phyloP scores from a whole-genome alignment of 2,329 filamentous ascomycete species.

The Calonectria leucothoes region DNA sequence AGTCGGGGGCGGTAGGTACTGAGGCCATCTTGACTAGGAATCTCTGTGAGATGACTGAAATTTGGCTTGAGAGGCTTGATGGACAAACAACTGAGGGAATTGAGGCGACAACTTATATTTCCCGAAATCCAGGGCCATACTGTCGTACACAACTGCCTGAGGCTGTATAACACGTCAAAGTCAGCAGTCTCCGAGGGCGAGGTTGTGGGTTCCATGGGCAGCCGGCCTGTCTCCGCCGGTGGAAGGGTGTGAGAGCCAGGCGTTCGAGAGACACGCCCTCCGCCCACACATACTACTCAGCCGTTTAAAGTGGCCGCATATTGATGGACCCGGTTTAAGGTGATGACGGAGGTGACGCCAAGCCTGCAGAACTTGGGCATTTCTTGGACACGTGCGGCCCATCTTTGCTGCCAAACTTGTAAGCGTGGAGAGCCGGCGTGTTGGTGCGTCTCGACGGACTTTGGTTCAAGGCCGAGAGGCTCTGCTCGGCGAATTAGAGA shows the following conservation, averaged over 20 bases:
- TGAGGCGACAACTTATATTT: slow-evolving; percentile 14
- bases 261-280: slow-evolving; percentile 6
- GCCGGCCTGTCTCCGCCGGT: slow-evolving; percentile 20
- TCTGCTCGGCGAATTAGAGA: slow-evolving; percentile 4
- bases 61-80: slow-evolving; percentile 16
- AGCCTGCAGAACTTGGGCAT: background rate
- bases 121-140: background rate
- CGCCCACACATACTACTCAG: background rate
- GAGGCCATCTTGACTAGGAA: slow-evolving; percentile 37
- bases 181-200: slow-evolving; percentile 9
- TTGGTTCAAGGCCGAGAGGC: slow-evolving; percentile 11
- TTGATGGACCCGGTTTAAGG: slow-evolving; percentile 4
- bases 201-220: slow-evolving; percentile 17
- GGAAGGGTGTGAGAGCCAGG: slow-evolving; percentile 21
- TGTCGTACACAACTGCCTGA: background rate
- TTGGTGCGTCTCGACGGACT: slow-evolving; percentile 20
- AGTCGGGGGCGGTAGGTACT: slow-evolving; percentile 43
- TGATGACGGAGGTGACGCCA: slow-evolving; percentile 14
- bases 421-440: slow-evolving; percentile 10
- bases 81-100: background rate
- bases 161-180: background rate
- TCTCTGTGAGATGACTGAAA: slow-evolving; percentile 1
- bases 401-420: slow-evolving; percentile 2
- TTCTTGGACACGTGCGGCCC: background rate
- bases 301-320: slow-evolving; percentile 2